phyloP scores from a whole-genome alignment of 2,329 filamentous ascomycete species.

The Nectriaceae sp. region DNA sequence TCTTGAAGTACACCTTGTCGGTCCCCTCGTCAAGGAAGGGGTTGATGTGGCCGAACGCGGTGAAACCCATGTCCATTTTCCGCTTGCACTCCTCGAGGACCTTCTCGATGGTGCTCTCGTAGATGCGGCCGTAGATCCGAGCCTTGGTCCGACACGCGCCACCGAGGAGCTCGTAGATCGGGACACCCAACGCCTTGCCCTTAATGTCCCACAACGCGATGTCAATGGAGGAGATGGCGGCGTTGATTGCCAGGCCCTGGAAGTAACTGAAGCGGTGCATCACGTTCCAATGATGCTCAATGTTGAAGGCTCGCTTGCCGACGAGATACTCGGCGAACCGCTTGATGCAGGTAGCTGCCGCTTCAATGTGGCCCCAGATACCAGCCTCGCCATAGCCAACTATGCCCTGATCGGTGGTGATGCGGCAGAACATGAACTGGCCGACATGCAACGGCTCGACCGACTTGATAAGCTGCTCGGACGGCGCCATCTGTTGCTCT shows the following conservation, averaged over 20 bases:
- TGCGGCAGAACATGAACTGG: constrained; percentile 6
- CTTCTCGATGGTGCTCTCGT: constrained; percentile 4
- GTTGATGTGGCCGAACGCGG: constrained; percentile 6
- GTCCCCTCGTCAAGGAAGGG: constrained; percentile 4
- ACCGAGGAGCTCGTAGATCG: constrained; percentile 13
- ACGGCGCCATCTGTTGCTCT: not conserved
- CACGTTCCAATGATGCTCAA: constrained; percentile 18
- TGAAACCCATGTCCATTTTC: constrained; percentile 3
- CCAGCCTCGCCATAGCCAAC: constrained; percentile 4
- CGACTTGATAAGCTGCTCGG: not conserved
- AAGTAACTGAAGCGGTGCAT: constrained; percentile 19
- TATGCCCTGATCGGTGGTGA: not conserved
- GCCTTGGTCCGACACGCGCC: constrained; percentile 12
- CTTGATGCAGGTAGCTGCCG: not conserved
- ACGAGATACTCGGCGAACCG: constrained; percentile 7
- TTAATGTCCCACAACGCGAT: constrained; percentile 15
- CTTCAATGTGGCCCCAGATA: constrained; percentile 8
- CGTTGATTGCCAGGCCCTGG: constrained; percentile 13
- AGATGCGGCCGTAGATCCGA: constrained; percentile 12
- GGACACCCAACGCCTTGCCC: constrained; percentile 4
- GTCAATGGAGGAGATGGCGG: constrained; percentile 14
- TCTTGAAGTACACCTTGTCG: constrained; percentile 5
- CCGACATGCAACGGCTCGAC: not conserved
- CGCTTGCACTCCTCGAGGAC: constrained; percentile 7
- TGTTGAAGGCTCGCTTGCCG: constrained; percentile 5